Evolutionary conservation across 352 stramenopile genomes (phyloP).

Genomic region (Pythium aristosporum): DNA sequence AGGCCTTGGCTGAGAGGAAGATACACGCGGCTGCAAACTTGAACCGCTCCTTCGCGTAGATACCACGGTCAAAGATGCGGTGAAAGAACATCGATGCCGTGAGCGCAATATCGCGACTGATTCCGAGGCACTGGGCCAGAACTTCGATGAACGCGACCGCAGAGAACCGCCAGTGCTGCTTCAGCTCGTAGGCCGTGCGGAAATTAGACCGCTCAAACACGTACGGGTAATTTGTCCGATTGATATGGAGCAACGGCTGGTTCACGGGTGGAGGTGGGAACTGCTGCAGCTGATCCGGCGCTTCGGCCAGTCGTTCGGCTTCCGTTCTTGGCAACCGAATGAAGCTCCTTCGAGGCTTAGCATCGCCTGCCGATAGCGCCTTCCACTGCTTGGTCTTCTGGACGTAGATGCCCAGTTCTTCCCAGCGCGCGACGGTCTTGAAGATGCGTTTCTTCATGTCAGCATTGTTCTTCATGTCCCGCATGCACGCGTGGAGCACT

Average conservation of each 20-base stretch:
- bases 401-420: slow-evolving; percentile 77
- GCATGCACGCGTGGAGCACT: slow-evolving; percentile 63
- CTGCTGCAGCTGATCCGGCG: slow-evolving; percentile 69
- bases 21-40: slow-evolving; percentile 83
- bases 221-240: slow-evolving; percentile 71
- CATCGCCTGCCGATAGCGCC: slow-evolving; percentile 62
- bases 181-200: slow-evolving; percentile 53
- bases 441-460: slow-evolving; percentile 77
- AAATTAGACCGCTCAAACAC: slow-evolving; percentile 74
- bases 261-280: slow-evolving; percentile 55
- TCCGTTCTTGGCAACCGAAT: slow-evolving; percentile 59
- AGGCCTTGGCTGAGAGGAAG: slow-evolving; percentile 78
- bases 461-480: slow-evolving; percentile 62
- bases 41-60: slow-evolving; percentile 76
- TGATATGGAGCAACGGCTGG: slow-evolving; percentile 48
- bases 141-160: slow-evolving; percentile 82
- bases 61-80: slow-evolving; percentile 74
- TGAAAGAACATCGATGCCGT: slow-evolving; percentile 82
- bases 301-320: slow-evolving; percentile 61
- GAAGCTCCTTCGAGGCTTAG: slow-evolving; percentile 55
- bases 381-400: slow-evolving; percentile 84
- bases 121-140: slow-evolving; percentile 58
- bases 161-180: slow-evolving; percentile 84
- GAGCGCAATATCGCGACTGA: slow-evolving; percentile 67
- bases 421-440: slow-evolving; percentile 84